phyloP scores from a whole-genome alignment of 139 green algal genomes.

The Mesostigma viride region DNA sequence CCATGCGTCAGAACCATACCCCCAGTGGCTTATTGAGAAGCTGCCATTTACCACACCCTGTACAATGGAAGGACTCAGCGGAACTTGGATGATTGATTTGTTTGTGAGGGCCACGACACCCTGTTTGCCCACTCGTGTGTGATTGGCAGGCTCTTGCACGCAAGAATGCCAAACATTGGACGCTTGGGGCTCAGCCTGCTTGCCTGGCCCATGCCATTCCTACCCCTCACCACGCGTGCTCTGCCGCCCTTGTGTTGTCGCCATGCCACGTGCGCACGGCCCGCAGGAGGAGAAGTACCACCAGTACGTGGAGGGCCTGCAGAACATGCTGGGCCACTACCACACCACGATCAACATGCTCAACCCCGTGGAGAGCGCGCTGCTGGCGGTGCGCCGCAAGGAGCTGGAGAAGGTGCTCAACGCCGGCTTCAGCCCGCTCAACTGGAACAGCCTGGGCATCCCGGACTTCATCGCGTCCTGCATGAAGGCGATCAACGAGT shows the following conservation, averaged over 20 bases:
- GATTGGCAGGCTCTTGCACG: too few relatives aligned
- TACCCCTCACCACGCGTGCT: too few relatives aligned
- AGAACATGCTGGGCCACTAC: conserved; percentile 63
- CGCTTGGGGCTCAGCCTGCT: too few relatives aligned
- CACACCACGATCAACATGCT: conserved; percentile 37
- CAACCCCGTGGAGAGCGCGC: conserved; percentile 42
- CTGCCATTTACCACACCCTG: too few relatives aligned
- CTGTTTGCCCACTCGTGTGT: too few relatives aligned
- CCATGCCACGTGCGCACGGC: neutral
- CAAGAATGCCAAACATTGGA: too few relatives aligned
- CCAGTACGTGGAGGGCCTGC: conserved; percentile 52
- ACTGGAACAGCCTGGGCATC: conserved; percentile 86
- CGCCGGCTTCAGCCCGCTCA: conserved; percentile 65
- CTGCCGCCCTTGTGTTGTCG: too few relatives aligned
- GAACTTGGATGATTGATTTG: too few relatives aligned
- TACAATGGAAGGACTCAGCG: too few relatives aligned
- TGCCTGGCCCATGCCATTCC: too few relatives aligned
- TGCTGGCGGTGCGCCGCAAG: conserved; percentile 52
- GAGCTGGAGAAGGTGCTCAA: conserved; percentile 56
- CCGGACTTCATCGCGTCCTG: conserved; percentile 59
- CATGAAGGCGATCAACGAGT: conserved; percentile 64
- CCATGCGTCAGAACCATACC: neutral
- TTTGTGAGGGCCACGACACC: too few relatives aligned
- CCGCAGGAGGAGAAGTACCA: conserved; percentile 57
- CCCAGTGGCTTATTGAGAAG: too few relatives aligned